Conservation (phyloP, 106 monocot species). For the Allium fistulosum region DNA sequence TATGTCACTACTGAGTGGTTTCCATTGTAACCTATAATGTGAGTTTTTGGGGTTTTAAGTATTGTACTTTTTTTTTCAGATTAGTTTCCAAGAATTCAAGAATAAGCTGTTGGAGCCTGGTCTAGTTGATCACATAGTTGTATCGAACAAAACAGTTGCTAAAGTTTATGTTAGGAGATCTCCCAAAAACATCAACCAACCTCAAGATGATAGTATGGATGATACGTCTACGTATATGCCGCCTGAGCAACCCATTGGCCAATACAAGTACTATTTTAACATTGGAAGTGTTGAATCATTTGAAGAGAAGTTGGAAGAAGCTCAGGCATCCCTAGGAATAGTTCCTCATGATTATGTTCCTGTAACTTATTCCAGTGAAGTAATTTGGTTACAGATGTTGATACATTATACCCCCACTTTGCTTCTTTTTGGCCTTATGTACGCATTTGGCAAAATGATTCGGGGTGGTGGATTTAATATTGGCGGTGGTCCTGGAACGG, state of each 20-base stretch:
- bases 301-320: conserved; percentile 94
- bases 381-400: conserved; percentile 61
- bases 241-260: conserved; percentile 22
- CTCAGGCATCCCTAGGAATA: conserved; percentile 65
- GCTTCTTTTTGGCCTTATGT: conserved; percentile 59
- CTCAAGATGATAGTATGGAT: conserved; percentile 35
- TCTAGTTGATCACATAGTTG: conserved; percentile 86
- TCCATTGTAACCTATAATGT: background rate
- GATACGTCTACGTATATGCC: conserved; percentile 25
- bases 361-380: conserved; percentile 72
- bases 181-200: conserved; percentile 32
- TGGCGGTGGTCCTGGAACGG: conserved; percentile 52
- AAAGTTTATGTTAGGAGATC: conserved; percentile 81
- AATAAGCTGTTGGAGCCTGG: conserved; percentile 87
- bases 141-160: conserved; percentile 90
- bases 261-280: conserved; percentile 76
- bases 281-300: conserved; percentile 97
- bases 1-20: background rate
- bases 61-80: conserved; percentile 39
- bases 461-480: conserved; percentile 62
- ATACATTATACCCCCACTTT: conserved; percentile 71
- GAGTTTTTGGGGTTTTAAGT: too few relatives aligned
- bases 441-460: conserved; percentile 51
- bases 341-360: conserved; percentile 83
- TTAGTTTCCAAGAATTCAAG: conserved; percentile 99